Conservation (phyloP, 192 early-diverging fungal species). For the Linnemannia zychae region DNA sequence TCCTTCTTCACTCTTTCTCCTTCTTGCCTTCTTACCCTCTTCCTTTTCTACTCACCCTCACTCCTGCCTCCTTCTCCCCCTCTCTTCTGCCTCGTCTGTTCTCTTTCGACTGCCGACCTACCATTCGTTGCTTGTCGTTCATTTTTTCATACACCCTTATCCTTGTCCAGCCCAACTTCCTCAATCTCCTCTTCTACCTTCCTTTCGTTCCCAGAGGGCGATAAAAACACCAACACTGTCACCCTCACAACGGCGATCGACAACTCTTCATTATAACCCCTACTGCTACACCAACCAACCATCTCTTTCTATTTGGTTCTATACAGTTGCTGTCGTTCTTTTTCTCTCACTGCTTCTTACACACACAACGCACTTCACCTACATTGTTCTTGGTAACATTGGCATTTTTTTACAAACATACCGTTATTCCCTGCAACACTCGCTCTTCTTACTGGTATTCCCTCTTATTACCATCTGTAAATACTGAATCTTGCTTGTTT, state of each 20-base stretch:
- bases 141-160: neutral
- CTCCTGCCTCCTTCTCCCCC: neutral
- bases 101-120: no score
- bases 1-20: constrained; percentile 4
- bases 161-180: neutral
- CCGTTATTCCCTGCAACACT: no score
- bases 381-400: neutral
- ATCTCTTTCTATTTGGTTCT: neutral
- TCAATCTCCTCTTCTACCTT: neutral
- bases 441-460: no score
- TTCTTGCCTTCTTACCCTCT: neutral
- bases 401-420: no score
- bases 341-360: neutral
- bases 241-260: neutral
- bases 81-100: neutral
- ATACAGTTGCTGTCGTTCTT: neutral
- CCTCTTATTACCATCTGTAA: no score
- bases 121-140: neutral
- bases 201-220: neutral
- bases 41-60: neutral
- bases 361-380: neutral
- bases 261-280: neutral
- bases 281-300: neutral
- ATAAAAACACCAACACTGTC: neutral
- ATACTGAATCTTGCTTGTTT: no score